These are phyloP conservation scores for Fraxinus latifolia DNA, from an alignment of 305 asterid species.

Conservation along the genomic window DNA sequence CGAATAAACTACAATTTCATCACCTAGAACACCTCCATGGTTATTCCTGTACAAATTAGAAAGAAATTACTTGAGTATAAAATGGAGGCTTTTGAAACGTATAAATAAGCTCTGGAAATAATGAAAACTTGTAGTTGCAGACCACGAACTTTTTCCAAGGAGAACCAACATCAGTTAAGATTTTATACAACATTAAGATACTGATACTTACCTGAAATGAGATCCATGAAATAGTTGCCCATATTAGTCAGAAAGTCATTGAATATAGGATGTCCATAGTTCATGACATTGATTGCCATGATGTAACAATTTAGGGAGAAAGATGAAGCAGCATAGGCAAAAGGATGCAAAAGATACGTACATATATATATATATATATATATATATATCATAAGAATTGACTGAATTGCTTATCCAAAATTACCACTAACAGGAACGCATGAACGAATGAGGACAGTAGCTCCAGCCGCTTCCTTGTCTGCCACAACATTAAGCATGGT, in stretches of 20 bases:
- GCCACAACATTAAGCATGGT: constrained; percentile 88
- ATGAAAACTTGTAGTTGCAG: not conserved
- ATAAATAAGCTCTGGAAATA: not conserved
- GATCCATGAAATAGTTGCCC: not conserved
- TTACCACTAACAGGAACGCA: constrained; percentile 86
- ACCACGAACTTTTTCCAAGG: not conserved
- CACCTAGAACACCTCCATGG: too few species aligned
- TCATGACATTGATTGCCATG: not conserved
- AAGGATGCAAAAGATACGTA: not conserved
- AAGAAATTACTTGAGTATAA: too few species aligned
- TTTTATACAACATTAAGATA: not conserved
- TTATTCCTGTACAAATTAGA: too few species aligned
- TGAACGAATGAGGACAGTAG: constrained; percentile 85
- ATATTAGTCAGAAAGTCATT: not conserved
- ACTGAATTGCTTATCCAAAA: constrained; percentile 5
- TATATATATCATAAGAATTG: not conserved
- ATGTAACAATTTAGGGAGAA: not conserved
- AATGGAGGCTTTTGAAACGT: too few species aligned
- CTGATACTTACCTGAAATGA: not conserved
- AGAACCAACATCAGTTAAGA: not conserved
- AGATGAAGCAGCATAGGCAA: not conserved
- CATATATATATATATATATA: not conserved
- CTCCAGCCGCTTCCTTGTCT: constrained; percentile 82
- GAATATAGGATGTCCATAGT: not conserved
- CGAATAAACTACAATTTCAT: too few species aligned